Percentiles rank a stretch among this genome's conserved stretches.
phyloP scores from a whole-genome alignment of 1,284 basidiomycete species.

The Austroboletus niveus region DNA sequence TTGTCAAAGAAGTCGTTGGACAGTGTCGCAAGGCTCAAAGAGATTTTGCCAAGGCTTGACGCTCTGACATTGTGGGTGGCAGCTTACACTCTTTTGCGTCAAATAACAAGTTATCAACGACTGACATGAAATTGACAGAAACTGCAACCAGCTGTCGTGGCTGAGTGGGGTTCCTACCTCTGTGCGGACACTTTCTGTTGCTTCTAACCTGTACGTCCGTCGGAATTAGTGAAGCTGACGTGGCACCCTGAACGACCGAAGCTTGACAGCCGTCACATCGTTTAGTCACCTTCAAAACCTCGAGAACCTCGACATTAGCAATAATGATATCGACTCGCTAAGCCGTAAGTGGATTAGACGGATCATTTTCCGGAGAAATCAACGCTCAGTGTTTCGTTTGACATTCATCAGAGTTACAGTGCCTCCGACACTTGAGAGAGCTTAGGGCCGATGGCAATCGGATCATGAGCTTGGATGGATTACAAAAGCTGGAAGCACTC shows the following conservation, averaged over 20 bases:
- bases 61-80: constrained; percentile 73
- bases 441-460: constrained; percentile 85
- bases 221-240: constrained; percentile 8
- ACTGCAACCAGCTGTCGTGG: constrained; percentile 81
- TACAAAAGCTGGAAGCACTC: constrained; percentile 77
- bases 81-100: constrained; percentile 2
- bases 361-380: background rate
- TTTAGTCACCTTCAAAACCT: constrained; percentile 86
- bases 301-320: constrained; percentile 87
- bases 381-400: constrained; percentile 7
- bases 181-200: constrained; percentile 79
- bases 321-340: constrained; percentile 86
- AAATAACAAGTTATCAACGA: background rate
- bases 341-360: constrained; percentile 60
- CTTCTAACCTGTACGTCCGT: constrained; percentile 66
- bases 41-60: constrained; percentile 88
- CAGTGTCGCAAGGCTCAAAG: constrained; percentile 88
- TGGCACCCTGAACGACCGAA: constrained; percentile 27
- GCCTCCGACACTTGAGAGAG: constrained; percentile 83
- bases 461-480: constrained; percentile 75
- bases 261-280: constrained; percentile 84
- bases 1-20: constrained; percentile 80
- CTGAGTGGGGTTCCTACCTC: constrained; percentile 81
- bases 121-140: constrained; percentile 47
- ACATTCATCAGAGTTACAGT: constrained; percentile 65